Evolutionary conservation across 2,329 filamentous ascomycete species (phyloP), one percentile per base, ranked within the genome.

Genomic region (Fusarium oxysporum): DNA sequence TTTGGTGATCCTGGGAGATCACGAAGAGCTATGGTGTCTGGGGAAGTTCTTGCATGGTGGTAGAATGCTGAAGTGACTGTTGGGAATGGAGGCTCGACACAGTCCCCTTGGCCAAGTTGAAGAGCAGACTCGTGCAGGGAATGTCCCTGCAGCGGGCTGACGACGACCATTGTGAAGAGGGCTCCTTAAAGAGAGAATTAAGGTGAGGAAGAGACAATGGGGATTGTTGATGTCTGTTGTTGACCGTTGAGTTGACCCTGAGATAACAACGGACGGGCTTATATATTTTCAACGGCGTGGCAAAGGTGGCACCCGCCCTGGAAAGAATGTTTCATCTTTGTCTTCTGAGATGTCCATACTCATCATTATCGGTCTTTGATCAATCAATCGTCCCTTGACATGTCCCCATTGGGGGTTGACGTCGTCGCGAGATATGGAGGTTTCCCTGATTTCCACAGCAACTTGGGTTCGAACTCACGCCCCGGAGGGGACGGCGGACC

Each of bases 51-150:
- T 14, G 82, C 84, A 72, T 81, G 76, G 44, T 82, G 80, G 35
- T 82, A 81, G 70, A 84, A 83, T 23, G 82, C 81, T 16, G 81
- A 73, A 23, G 82, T 83, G 54, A 81, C 75, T 12, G 82, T 84
- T n/a, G 77, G 68, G 69, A 85, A 85, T 21, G 81, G 81, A 47
- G 74, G 70, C 25, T 77, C 67, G 19, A 77, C 59, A 45, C 65
- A 55, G 59, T 73, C 60, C 28, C 74, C 71, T 60, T 72, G 62
- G 51, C 76, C 75, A 37, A 75, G 54, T 30, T 55, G 60, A 16
- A 56, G 38, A 35, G 55, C 35, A 25, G 69, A 55, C 17, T 53
- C 44, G 32, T 23, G 32, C 37, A 50, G 54, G 65, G 33, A 40
- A 57, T 28, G 33, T 17, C 51, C 59, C 62, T 68, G 68, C n/a